A percentile compares a stretch with the other conserved stretches of the same genome.
Evolutionary conservation across 257 asterid species (phyloP).

Genomic region (Penstemon barbatus): DNA sequence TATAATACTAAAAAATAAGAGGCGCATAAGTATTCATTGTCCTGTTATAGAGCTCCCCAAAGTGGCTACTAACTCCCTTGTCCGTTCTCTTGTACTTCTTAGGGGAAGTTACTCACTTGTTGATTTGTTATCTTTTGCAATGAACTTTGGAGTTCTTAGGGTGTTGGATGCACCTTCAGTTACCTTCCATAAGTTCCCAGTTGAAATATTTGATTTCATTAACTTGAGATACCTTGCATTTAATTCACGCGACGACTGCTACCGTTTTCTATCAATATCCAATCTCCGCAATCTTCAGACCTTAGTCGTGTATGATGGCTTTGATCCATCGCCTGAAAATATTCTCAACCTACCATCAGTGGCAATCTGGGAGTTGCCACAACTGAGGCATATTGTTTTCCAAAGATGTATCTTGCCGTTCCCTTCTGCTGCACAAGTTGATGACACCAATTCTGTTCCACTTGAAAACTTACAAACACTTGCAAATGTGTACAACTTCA

Average conservation of each 20-base stretch:
- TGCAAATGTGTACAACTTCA: not conserved
- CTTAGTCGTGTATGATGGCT: constrained; percentile 24
- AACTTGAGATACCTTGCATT: constrained; percentile 30
- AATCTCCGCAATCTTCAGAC: not conserved
- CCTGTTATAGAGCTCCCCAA: too few species aligned
- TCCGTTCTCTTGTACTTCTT: too few species aligned
- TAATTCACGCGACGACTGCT: too few species aligned
- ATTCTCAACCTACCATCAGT: constrained; percentile 2
- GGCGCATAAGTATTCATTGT: too few species aligned
- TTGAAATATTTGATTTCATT: not conserved
- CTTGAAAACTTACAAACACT: constrained; percentile 20
- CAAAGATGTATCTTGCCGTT: not conserved
- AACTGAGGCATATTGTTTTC: constrained; percentile 31
- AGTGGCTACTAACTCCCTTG: too few species aligned
- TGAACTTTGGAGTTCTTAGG: constrained; percentile 15
- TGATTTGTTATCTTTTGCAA: not conserved
- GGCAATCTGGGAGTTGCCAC: constrained; percentile 26
- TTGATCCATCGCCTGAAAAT: not conserved
- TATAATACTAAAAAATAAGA: too few species aligned
- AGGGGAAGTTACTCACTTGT: too few species aligned
- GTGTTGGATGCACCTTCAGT: constrained; percentile 27
- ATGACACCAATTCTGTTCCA: too few species aligned
- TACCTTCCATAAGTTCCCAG: constrained; percentile 20
- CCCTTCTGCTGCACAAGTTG: constrained; percentile 10
- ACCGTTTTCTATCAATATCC: constrained; percentile 16